phyloP scores from a whole-genome alignment of 148 eudicot species.

The Simmondsia chinensis region DNA sequence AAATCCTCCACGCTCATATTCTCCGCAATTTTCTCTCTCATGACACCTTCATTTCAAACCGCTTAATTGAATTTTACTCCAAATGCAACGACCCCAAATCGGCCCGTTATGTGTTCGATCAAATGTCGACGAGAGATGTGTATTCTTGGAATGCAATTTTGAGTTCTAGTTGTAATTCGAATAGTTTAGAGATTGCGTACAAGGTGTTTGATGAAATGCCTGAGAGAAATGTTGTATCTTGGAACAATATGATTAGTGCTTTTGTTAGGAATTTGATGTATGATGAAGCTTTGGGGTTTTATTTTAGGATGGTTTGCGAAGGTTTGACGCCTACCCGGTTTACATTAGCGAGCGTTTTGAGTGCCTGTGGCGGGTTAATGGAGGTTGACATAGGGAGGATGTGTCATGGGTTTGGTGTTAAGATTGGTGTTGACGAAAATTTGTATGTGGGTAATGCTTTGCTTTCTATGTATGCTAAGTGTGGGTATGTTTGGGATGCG shows the following conservation, averaged over 20 bases:
- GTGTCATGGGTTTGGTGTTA: slow-evolving; percentile 49
- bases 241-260: slow-evolving; percentile 63
- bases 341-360: slow-evolving; percentile 68
- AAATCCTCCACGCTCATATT: slow-evolving; percentile 47
- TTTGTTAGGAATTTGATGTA: slow-evolving; percentile 29
- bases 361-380: slow-evolving; percentile 53
- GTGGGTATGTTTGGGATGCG: slow-evolving; percentile 36
- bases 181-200: slow-evolving; percentile 24
- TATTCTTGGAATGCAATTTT: slow-evolving; percentile 66
- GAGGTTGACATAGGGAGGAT: slow-evolving; percentile 36
- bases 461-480: slow-evolving; percentile 64
- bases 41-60: slow-evolving; percentile 51
- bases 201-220: slow-evolving; percentile 57
- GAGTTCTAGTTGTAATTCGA: slow-evolving; percentile 31
- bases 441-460: slow-evolving; percentile 66
- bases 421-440: slow-evolving; percentile 51
- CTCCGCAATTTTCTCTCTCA: slow-evolving; percentile 29
- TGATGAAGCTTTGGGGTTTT: slow-evolving; percentile 41
- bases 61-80: slow-evolving; percentile 52
- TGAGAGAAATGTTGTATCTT: slow-evolving; percentile 51
- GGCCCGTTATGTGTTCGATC: slow-evolving; percentile 49
- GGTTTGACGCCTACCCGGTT: slow-evolving; percentile 62
- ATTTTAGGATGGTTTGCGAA: slow-evolving; percentile 28
- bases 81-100: slow-evolving; percentile 30
- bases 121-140: slow-evolving; percentile 38